Conservation (phyloP, 345 rosid genomes). For the Salix suchowensis region DNA sequence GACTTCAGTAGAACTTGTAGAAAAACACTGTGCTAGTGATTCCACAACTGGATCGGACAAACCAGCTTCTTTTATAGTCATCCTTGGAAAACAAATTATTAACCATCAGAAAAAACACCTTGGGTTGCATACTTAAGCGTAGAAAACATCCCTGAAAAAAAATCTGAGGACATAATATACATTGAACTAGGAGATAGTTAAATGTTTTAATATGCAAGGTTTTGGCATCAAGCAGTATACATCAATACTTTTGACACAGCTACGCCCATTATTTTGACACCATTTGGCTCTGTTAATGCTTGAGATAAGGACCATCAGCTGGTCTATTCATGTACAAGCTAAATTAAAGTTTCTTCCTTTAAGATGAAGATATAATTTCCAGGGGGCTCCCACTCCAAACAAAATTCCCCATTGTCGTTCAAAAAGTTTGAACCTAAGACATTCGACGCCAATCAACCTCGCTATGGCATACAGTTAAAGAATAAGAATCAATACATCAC, state of each 20-base stretch:
- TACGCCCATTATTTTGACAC: neutral
- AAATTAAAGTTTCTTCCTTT: neutral
- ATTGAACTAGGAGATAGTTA: neutral
- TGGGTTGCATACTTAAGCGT: neutral
- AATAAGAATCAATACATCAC: conserved; percentile 4
- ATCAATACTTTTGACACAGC: neutral
- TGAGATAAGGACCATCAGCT: neutral
- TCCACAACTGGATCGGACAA: conserved; percentile 64
- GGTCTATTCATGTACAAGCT: neutral
- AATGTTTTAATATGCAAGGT: neutral
- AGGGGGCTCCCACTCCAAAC: neutral
- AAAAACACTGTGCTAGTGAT: conserved; percentile 59
- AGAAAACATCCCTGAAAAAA: neutral
- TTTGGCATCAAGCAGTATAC: neutral
- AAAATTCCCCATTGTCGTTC: neutral
- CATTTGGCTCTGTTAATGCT: neutral
- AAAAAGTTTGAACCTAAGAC: neutral
- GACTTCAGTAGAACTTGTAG: conserved; percentile 66
- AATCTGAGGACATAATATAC: neutral
- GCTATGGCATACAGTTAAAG: neutral
- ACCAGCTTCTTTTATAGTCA: conserved; percentile 72
- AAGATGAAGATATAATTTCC: neutral
- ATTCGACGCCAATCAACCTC: neutral
- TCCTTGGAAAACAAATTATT: conserved; percentile 44
- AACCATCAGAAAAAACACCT: neutral